Evolutionary conservation across 257 asterid genomes (phyloP), one percentile per base, ranked within the genome.

Genomic region (Nemophila menziesii): DNA sequence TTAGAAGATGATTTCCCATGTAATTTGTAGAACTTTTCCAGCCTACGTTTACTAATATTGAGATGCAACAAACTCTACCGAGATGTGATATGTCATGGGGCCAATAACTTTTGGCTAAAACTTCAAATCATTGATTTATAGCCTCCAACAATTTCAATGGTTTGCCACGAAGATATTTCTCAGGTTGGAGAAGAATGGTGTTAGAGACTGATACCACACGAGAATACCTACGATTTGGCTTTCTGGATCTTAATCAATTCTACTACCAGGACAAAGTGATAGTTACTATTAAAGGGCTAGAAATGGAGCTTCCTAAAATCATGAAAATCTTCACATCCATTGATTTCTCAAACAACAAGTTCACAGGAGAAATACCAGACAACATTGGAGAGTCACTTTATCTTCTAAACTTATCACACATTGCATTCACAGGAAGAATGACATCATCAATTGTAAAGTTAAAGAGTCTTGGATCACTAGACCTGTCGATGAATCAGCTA

Each of bases 71-170:
- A 23, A 16, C 47, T 76, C 8, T 47, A 56, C 19, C 78, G 85
- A 23, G 52, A 56, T 19, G 24, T 64, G 3, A 53, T 29, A 20
- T 71, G 77, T 29, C 40, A 47, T 2, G 49, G 34, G 2, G 54
- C 48, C 33, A 24, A 8, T 29, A 17, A 11, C 8, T 17, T 39
- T n/a, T 66, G 69, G 69, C 55, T 34, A 3, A 16, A 43, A 11
- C 66, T 74, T 34, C 73, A 66, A 27, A 70, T 70, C 13, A 24
- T 75, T 55, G 46, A 64, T 58, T 16, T 74, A 11, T 80, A 13
- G 66, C 71, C 43, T 64, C 61, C 4, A 70, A 75, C 63, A 36
- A 55, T 38, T 56, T 70, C 2, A 40, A 16, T 19, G 73, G 79
- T 4, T 37, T 75, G 44, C 71, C 73, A 6, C 44, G 56, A 2